These are phyloP conservation scores for Toxicodendron radicans DNA, from an alignment of 345 rosid species.

Conservation along the genomic window DNA sequence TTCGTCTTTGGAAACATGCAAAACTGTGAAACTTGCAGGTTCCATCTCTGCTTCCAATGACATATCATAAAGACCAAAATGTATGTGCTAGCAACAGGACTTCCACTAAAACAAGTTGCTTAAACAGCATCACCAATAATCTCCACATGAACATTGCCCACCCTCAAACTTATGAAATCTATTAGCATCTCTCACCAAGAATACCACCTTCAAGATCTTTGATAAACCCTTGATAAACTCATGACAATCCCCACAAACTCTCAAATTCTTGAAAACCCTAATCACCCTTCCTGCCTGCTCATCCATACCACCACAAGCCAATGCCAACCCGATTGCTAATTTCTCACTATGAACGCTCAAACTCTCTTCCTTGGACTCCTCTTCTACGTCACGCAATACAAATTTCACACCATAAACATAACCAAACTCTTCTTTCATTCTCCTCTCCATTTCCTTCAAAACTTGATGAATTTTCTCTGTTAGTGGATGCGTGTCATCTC, in stretches of 20 bases:
- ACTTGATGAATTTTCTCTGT: constrained; percentile 44
- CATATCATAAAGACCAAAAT: background rate
- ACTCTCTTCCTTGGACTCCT: constrained; percentile 72
- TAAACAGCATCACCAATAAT: constrained; percentile 50
- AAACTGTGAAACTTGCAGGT: background rate
- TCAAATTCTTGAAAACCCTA: constrained; percentile 76
- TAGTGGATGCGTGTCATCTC: constrained; percentile 58
- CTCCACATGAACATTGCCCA: constrained; percentile 70
- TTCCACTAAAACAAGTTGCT: background rate
- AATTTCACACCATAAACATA: constrained; percentile 48
- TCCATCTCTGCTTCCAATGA: background rate
- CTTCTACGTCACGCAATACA: constrained; percentile 72
- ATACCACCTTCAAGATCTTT: constrained; percentile 43
- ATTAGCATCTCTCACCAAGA: constrained; percentile 78
- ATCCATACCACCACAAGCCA: constrained; percentile 44
- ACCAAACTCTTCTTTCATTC: constrained; percentile 70
- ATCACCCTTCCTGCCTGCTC: constrained; percentile 41
- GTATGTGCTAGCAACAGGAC: background rate
- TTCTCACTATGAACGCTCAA: constrained; percentile 85
- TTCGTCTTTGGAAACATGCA: too few relatives aligned
- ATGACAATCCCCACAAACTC: constrained; percentile 84
- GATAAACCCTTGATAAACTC: constrained; percentile 77
- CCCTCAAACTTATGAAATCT: constrained; percentile 76
- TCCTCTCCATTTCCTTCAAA: constrained; percentile 61
- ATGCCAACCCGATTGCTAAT: constrained; percentile 77